Evolutionary conservation across 2,329 filamentous ascomycete genomes (phyloP).

Genomic region (Paecilomyces dactylethromorphus): DNA sequence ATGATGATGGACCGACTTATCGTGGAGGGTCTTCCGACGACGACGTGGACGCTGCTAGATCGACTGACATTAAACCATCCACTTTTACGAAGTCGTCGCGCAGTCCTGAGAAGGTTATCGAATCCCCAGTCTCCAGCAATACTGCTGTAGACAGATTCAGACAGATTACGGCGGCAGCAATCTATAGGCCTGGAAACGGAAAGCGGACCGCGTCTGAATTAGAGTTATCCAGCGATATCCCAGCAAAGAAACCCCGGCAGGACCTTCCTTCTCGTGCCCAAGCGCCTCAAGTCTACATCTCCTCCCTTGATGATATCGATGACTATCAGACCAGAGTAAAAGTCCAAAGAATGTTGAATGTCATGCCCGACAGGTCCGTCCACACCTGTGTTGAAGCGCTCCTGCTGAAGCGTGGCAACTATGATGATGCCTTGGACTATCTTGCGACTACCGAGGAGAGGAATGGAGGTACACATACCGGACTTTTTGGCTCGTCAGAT

Average conservation of each 20-base stretch:
- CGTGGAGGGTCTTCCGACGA: constrained; percentile 61
- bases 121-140: constrained; percentile 30
- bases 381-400: constrained; percentile 46
- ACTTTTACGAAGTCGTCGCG: constrained; percentile 45
- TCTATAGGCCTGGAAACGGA: constrained; percentile 32
- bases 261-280: constrained; percentile 40
- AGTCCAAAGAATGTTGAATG: constrained; percentile 45
- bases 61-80: constrained; percentile 55
- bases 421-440: constrained; percentile 47
- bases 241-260: constrained; percentile 35
- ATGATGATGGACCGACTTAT: constrained; percentile 51
- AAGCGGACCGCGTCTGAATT: constrained; percentile 41
- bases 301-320: constrained; percentile 43
- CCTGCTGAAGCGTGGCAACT: constrained; percentile 44
- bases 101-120: constrained; percentile 33
- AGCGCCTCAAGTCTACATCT: constrained; percentile 34
- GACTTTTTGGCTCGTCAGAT: constrained; percentile 26
- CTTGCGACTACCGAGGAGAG: constrained; percentile 36
- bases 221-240: constrained; percentile 31
- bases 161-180: constrained; percentile 36
- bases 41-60: constrained; percentile 37
- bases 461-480: constrained; percentile 9
- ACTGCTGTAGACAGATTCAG: constrained; percentile 30
- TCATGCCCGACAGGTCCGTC: constrained; percentile 44
- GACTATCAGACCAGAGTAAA: constrained; percentile 46